Evolutionary conservation across 2,329 filamentous ascomycete species (phyloP), one percentile per base, ranked within the genome.

Genomic region (Fusarium floridanum): DNA sequence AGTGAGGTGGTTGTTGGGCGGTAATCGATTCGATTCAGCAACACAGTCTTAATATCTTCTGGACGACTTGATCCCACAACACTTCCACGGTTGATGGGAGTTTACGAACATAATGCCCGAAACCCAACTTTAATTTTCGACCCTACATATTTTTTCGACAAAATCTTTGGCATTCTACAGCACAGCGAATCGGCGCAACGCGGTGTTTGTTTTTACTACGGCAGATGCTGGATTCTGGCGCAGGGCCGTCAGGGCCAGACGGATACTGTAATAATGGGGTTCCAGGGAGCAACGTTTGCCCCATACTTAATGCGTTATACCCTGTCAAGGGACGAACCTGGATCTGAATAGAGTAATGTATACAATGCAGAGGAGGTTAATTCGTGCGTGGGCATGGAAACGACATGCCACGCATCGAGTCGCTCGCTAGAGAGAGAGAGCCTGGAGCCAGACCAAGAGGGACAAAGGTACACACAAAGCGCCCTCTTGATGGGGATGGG

Each of bases 1-100:
- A 85, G 82, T 68, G 86, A 87, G 65, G 84, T 88, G 29, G 84
- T 85, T 32, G 82, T 87, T 41, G 78, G 82, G 48, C 81, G 85
- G 71, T 85, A 80, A 80, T 72, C 63, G 53, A 29, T 53, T 39
- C 55, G 37, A 59, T 60, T 66, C 61, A 61, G 16, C 48, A 61
- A 64, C 53, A 55, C 27, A 8, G 27, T 57, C 22, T 41, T 50
- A 61, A 50, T 53, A 61, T 67, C 43, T 22, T 55, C 64, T 59
- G 61, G 64, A 70, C 60, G 62, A 70, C 45, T 60, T 74, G 61
- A 72, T 70, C 69, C 60, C 60, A 61, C 56, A 50, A 67, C 67
- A 61, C 61, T 41, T 43, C 27, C 27, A 65, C 64, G 56, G 37
- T 36, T 55, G 12, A 32, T 65, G 69, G 76, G 68, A 70, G 60